Base-by-base conservation (phyloP, 2,329 filamentous ascomycete species). In the Talaromyces atroroseus region DNA sequence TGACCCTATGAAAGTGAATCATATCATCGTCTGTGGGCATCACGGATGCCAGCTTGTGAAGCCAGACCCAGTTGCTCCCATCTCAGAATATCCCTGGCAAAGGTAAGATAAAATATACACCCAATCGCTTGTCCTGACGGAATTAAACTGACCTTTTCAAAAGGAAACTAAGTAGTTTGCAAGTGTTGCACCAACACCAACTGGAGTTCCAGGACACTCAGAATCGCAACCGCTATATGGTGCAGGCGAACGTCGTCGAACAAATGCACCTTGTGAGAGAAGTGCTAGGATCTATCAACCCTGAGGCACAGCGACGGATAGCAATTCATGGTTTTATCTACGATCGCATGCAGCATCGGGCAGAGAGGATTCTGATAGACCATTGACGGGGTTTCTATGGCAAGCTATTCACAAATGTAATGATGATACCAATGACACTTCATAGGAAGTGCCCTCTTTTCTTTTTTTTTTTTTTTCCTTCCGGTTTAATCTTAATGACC, bases 11-110 rank as follows among this genome's bases (percentile, higher is more conserved):
- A 46, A 52, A 38, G 49, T 57, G 16, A 52, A 57, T 10, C 55
- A 57, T 38, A 57, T 57, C 10, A 29, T 57, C 32, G 55, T 57
- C 29, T 57, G 55, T 21, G 55, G 55, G 14, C 55, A 57, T 38
- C 52, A 57, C 38, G 55, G 55, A 40, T 57, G 55, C 18, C 32
- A 34, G 4, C 46, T 52, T n/a, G 48, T 56, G 14, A 51, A 52
- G 34, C 34, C 54, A 38, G 40, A 52, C 23, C 44, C 49, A 5
- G 21, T 29, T 23, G 23, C 48, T 23, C 21, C 48, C 5, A 36
- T 18, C 11, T 29, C 34, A 18, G n/a, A 44, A n/a, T 56, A 36
- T 20, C 54, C 48, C 14, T 56, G 54, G 54, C 54, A 56, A 49
- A 56, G 42, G 54, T 56, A n/a, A n/a, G n/a, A n/a, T n/a, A n/a